Evolutionary conservation across 2,329 filamentous ascomycete genomes (phyloP), one percentile per base, ranked within the genome.

Genomic region (Cladophialophora yegresii): DNA sequence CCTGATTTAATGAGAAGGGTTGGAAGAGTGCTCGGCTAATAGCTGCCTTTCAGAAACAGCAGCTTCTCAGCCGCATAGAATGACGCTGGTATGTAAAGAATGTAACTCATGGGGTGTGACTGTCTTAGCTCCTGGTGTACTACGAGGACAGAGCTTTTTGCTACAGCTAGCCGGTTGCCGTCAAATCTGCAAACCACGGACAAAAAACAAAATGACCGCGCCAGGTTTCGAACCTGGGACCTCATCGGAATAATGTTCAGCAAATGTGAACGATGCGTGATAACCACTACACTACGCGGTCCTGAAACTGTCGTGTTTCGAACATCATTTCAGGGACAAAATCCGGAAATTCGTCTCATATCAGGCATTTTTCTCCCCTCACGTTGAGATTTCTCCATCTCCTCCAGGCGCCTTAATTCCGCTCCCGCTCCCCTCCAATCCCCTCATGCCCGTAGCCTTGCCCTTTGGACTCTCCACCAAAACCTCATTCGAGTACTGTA

Each of bases 241-340:
- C 67, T 69, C 54, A 65, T 66, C 65, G 65, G 64, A 61, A 13
- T 20, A 43, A 55, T 62, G 57, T 33, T 66, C 63, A 66, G 26
- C 16, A 12, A 33, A 28, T 69, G 65, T 69, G 65, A 69, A 65
- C 65, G 62, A 64, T 65, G 54, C 65, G 67, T 69, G 67, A 69
- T 69, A 69, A 69, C 67, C 67, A 69, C 67, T 69, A 69, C 67
- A 69, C 67, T 54, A 69, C 45, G 32, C 61, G 58, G 20, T 50
- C 36, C n/a, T n/a, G n/a, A n/a, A n/a, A n/a, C n/a, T n/a, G n/a
- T n/a, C n/a, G n/a, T n/a, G n/a, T 43, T 43, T 50, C 47, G 12
- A 6, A 50, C 47, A 26, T 28, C 4, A 50, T 12, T 50, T 50
- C 22, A 20, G 23, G 47, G 10, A 13, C 20, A 50, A 50, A 50